phyloP scores from a whole-genome alignment of 352 stramenopile species.

The Plasmopara halstedii region DNA sequence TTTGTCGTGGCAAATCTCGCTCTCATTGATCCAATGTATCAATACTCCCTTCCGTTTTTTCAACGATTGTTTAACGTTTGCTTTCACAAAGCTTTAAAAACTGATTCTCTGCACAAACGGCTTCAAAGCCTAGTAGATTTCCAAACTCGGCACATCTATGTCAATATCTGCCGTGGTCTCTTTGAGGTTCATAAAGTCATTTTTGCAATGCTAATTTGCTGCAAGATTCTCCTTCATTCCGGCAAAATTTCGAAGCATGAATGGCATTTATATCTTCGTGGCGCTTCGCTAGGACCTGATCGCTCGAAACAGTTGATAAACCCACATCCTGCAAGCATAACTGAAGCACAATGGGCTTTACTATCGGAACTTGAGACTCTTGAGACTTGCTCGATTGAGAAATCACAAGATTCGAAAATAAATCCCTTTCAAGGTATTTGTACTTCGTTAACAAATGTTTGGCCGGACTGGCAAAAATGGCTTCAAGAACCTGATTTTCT shows the following conservation, averaged over 20 bases:
- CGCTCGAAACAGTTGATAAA: conserved; percentile 29
- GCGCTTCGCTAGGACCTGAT: conserved; percentile 25
- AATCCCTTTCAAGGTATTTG: conserved; percentile 58
- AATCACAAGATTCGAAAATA: conserved; percentile 1
- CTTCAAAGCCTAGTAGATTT: conserved; percentile 84
- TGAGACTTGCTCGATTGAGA: conserved; percentile 19
- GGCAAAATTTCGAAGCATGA: conserved; percentile 62
- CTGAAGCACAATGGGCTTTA: conserved; percentile 76
- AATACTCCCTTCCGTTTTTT: conserved; percentile 93
- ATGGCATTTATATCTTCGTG: conserved; percentile 88
- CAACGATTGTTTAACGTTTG: conserved; percentile 89
- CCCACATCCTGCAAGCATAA: conserved; percentile 60
- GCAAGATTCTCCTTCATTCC: conserved; percentile 88
- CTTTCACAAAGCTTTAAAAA: conserved; percentile 69
- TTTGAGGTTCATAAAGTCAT: conserved; percentile 93
- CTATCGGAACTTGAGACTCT: conserved; percentile 69
- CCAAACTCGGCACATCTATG: conserved; percentile 89
- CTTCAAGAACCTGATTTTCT: conserved; percentile 37
- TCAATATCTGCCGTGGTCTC: conserved; percentile 91
- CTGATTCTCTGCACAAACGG: conserved; percentile 44
- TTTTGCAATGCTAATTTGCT: conserved; percentile 92
- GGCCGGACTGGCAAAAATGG: conserved; percentile 52
- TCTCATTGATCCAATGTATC: conserved; percentile 93
- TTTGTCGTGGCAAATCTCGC: conserved; percentile 91
- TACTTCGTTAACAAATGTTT: conserved; percentile 50